Evolutionary conservation across 768 basidiomycete genomes (phyloP).

Genomic region (Lactarius deliciosus): DNA sequence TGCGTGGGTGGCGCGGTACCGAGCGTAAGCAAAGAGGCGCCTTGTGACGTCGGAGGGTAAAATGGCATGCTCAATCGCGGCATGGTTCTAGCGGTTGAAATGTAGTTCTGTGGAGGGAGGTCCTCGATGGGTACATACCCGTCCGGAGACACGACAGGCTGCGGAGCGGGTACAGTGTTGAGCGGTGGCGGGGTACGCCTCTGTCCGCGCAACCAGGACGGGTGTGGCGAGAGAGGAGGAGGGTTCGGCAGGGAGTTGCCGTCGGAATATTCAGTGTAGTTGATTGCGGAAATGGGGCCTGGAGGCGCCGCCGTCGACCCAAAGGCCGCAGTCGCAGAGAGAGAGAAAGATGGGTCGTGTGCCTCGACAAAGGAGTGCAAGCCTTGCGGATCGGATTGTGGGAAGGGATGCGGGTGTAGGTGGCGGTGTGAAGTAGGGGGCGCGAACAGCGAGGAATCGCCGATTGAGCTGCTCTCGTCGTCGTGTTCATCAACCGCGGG

Average conservation of each 20-base stretch:
- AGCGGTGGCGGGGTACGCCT: background rate
- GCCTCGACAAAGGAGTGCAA: slow-evolving; percentile 2
- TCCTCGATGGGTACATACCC: slow-evolving; percentile 18
- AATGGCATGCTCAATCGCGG: slow-evolving; percentile 11
- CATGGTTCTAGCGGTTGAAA: background rate
- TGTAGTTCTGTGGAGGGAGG: slow-evolving; percentile 22
- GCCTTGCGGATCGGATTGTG: slow-evolving; percentile 9
- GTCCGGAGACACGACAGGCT: slow-evolving; percentile 2
- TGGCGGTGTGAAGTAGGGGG: slow-evolving; percentile 20
- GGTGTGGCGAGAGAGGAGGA: slow-evolving; percentile 20
- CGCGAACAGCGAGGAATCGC: slow-evolving; percentile 15
- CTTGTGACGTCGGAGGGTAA: slow-evolving; percentile 10
- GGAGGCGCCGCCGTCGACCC: background rate
- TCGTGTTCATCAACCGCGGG: background rate
- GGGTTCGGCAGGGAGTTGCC: background rate
- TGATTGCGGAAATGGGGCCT: background rate
- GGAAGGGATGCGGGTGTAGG: background rate
- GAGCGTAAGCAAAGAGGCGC: background rate
- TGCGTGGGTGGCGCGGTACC: background rate
- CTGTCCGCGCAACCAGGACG: background rate
- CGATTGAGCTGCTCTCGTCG: slow-evolving; percentile 16
- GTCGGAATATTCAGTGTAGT: background rate
- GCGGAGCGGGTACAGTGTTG: background rate
- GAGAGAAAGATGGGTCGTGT: background rate
- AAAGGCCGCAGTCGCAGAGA: background rate